Evolutionary conservation across 2,329 filamentous ascomycete species (phyloP), one percentile per base, ranked within the genome.

Genomic region (Sclerotinia subarctica): DNA sequence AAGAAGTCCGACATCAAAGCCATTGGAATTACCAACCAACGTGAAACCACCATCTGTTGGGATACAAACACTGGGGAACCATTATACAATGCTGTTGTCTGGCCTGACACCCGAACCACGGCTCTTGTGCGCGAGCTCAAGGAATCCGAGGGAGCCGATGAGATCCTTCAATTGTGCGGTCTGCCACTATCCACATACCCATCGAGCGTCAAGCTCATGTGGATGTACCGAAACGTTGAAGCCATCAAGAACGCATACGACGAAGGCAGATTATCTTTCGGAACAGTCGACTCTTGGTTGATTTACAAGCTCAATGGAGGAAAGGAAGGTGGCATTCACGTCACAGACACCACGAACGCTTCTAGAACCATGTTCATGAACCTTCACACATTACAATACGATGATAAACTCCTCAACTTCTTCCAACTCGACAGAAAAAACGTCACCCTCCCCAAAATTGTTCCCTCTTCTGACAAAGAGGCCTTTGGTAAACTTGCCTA

Each of bases 351-450:
- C 7, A 90, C 90, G 68, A 95, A 95, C 77, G 91, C 92, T n/a
- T 92, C 90, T 3, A 83, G 91, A 72, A 94, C 92, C 54, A 93
- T 94, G 91, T 93, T 95, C 79, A 92, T 94, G 88, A 92, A 94
- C 78, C 83, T 94, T 44, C 84, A 91, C 74, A 91, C 86, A 1
- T 82, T 93, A 56, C 79, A 92, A 73, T 95, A 94, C 78, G 90
- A 92, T 74, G 85, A 90, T 59, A 84, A 85, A 64, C 84, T 94
- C 60, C 81, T 94, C 42, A 83, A 90, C 58, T 94, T 93, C 81
- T 94, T 94, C 81, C 83, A 86, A 53, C 79, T 94, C 54, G 89
- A 94, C 77, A 80, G 81, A 67, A 85, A 81, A 58, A 93, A 93
- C 77, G 80, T 94, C 69, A 83, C 83, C 60, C 82, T 95, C 47